Conservation (phyloP, 257 asterid species). For the Solanum tacnaense region DNA sequence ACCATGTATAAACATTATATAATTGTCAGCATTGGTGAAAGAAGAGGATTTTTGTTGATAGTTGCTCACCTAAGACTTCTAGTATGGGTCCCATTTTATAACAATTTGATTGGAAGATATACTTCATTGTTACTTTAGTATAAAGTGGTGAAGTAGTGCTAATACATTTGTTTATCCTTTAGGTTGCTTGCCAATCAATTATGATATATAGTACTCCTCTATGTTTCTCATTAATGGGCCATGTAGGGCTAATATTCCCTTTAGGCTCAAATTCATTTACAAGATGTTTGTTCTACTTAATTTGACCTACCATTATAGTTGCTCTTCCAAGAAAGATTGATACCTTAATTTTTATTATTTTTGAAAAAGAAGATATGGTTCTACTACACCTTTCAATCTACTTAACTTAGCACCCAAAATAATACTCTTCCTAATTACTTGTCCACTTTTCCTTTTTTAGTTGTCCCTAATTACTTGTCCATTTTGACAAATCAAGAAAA, state of each 20-base stretch:
- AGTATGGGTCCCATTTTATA: neutral
- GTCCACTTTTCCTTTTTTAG: too few species aligned
- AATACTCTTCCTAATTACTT: neutral
- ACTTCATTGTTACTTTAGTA: neutral
- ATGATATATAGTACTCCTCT: neutral
- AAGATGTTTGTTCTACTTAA: neutral
- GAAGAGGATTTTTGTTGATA: neutral
- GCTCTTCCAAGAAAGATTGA: neutral
- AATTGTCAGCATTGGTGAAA: neutral
- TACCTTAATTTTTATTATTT: neutral
- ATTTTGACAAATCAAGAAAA: too few species aligned
- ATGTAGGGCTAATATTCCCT: neutral
- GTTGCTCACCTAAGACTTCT: neutral
- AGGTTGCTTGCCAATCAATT: neutral
- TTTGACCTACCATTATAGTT: neutral
- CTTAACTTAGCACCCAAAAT: neutral
- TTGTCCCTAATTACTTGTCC: too few species aligned
- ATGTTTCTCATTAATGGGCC: neutral
- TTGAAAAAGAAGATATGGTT: neutral
- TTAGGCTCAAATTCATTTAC: neutral
- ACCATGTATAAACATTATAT: neutral
- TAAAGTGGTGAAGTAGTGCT: neutral
- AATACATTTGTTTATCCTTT: neutral
- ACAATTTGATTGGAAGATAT: neutral
- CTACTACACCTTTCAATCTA: neutral